Evolutionary conservation across 257 asterid genomes (phyloP).

Genomic region (Petunia secreta): DNA sequence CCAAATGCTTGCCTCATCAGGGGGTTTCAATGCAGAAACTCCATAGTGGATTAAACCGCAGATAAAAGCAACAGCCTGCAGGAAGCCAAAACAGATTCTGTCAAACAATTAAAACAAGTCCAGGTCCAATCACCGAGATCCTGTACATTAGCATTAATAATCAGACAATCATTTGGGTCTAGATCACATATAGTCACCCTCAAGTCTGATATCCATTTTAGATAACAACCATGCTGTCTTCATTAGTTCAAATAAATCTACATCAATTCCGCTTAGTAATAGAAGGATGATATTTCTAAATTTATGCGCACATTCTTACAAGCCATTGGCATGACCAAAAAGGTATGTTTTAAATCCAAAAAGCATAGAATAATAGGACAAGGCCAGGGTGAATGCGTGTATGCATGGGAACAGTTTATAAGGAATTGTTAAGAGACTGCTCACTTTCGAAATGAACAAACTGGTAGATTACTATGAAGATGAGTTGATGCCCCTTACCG

Average conservation of each 20-base stretch:
- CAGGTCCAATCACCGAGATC: not conserved
- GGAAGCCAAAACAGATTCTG: constrained; percentile 30
- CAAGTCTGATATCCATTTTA: not conserved
- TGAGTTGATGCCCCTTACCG: too few species aligned
- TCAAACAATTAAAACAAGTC: constrained; percentile 24
- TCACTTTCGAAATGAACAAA: too few species aligned
- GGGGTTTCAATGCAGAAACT: constrained; percentile 49
- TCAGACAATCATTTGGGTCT: not conserved
- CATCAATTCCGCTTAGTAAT: not conserved
- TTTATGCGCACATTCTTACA: not conserved
- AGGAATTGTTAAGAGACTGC: too few species aligned
- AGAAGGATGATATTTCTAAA: not conserved
- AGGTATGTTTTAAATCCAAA: not conserved
- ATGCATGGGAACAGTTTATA: too few species aligned
- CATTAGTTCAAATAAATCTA: not conserved
- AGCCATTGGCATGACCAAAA: not conserved
- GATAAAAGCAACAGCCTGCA: constrained; percentile 85
- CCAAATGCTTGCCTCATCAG: constrained; percentile 48
- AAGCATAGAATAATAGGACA: constrained; percentile 1
- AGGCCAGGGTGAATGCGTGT: not conserved
- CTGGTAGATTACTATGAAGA: too few species aligned
- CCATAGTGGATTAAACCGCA: constrained; percentile 77
- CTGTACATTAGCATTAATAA: not conserved
- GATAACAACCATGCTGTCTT: not conserved
- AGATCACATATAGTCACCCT: not conserved